phyloP scores from a whole-genome alignment of 176 grass and related monocot genomes.

The Carex kokanica region DNA sequence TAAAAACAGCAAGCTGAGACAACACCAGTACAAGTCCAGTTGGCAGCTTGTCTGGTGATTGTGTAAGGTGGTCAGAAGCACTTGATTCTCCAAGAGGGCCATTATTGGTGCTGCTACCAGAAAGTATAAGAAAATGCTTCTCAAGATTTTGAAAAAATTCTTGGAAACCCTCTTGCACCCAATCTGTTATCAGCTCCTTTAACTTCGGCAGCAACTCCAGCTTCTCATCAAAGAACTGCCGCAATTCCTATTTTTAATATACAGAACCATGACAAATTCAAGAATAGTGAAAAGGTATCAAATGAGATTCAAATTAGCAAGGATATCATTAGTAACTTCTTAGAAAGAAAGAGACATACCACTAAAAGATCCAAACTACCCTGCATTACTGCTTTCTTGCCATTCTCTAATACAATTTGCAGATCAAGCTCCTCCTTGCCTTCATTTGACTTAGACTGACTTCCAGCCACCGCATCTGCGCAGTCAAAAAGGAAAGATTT shows the following conservation, averaged over 20 bases:
- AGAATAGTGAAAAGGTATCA: conserved; percentile 11
- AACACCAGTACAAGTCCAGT: conserved; percentile 66
- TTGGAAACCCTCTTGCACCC: conserved; percentile 99
- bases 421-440: conserved; percentile 52
- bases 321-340: not conserved
- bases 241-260: conserved; percentile 65
- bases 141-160: conserved; percentile 91
- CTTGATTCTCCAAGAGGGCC: conserved; percentile 37
- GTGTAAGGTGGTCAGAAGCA: conserved; percentile 39
- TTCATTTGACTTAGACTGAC: conserved; percentile 41
- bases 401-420: conserved; percentile 67
- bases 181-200: conserved; percentile 89
- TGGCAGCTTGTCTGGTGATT: conserved; percentile 57
- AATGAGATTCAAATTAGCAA: not conserved
- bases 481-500: conserved; percentile 27
- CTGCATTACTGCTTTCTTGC: conserved; percentile 73
- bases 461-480: conserved; percentile 64
- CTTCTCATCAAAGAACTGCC: conserved; percentile 74
- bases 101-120: conserved; percentile 55
- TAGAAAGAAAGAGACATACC: conserved; percentile 43
- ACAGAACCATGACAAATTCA: conserved; percentile 18
- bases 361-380: conserved; percentile 87
- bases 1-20: conserved; percentile 83
- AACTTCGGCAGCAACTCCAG: conserved; percentile 75
- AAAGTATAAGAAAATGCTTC: conserved; percentile 75